A percentile compares a stretch with the other conserved stretches of the same genome.
Evolutionary conservation across 2,329 filamentous ascomycete genomes (phyloP).

Genomic region (Alternaria rosae): DNA sequence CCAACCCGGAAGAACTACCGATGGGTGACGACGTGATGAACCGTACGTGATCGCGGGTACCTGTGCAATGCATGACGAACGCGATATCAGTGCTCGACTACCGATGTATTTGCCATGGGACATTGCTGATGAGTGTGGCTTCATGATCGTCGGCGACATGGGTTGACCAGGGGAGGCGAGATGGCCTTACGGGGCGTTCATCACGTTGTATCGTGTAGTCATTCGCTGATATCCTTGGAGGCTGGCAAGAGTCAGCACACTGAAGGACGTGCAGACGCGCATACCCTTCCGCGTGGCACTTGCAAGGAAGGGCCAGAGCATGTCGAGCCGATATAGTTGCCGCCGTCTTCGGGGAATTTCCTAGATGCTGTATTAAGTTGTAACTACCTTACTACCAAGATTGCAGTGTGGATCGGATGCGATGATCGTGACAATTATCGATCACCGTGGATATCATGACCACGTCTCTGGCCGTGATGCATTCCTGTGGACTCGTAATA

Average conservation of each 20-base stretch:
- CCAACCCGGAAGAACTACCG: not conserved
- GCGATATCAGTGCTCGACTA: not conserved
- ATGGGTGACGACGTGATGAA: not conserved
- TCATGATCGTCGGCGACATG: not conserved
- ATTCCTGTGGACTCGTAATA: not conserved
- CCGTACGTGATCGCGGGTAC: not conserved
- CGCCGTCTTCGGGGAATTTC: slow-evolving; percentile 1
- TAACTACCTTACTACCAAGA: not conserved
- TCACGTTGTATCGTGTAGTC: not conserved
- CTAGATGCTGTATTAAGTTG: not conserved
- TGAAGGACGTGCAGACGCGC: not conserved
- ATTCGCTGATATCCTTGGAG: not conserved
- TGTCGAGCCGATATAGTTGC: slow-evolving; percentile 9
- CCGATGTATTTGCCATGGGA: not conserved
- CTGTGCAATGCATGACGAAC: not conserved
- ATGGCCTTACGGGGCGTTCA: not conserved
- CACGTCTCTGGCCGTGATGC: not conserved
- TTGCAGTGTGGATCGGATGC: not conserved
- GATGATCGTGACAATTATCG: not conserved
- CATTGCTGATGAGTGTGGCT: slow-evolving; percentile 1
- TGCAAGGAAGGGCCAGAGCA: not conserved
- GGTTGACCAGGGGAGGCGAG: not conserved
- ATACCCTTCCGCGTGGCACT: slow-evolving; percentile 1
- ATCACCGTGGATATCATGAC: not conserved
- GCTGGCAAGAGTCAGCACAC: slow-evolving; percentile 4